A percentile compares a stretch with the other conserved stretches of the same genome.
phyloP scores from a whole-genome alignment of 805 yeast genomes.

The Kodamaea kaohsiungensis region DNA sequence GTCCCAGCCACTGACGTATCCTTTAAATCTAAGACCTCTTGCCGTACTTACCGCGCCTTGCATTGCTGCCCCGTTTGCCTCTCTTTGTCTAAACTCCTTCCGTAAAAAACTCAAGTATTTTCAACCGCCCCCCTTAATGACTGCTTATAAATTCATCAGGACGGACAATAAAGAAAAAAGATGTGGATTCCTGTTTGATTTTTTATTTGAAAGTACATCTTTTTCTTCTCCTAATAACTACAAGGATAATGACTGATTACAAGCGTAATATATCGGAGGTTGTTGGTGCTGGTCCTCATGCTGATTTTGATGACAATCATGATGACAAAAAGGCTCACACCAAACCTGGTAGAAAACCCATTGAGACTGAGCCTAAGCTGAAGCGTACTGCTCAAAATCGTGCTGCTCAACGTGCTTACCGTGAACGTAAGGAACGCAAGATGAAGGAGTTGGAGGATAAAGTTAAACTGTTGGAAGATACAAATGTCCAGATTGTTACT shows the following conservation, averaged over 20 bases:
- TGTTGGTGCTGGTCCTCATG: background rate
- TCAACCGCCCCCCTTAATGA: background rate
- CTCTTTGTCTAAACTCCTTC: background rate
- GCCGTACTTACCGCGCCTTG: background rate
- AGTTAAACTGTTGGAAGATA: constrained; percentile 70
- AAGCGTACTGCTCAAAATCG: constrained; percentile 96
- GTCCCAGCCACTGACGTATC: background rate
- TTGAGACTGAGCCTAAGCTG: constrained; percentile 75
- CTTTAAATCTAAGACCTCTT: background rate
- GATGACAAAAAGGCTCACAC: constrained; percentile 41
- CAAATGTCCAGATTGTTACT: constrained; percentile 63
- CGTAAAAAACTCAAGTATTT: background rate
- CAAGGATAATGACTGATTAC: constrained; percentile 25
- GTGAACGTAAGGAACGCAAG: constrained; percentile 89
- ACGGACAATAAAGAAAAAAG: background rate
- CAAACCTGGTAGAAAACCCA: constrained; percentile 82
- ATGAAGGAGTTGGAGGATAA: constrained; percentile 83
- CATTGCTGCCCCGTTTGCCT: background rate
- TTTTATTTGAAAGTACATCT: background rate
- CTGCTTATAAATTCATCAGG: background rate
- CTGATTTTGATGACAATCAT: constrained; percentile 16
- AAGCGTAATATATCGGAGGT: constrained; percentile 33
- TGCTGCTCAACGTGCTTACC: constrained; percentile 97
- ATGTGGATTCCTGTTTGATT: background rate
- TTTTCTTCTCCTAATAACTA: background rate